Conservation (phyloP, 2,329 filamentous ascomycete species). For the Aureobasidium pullulans region DNA sequence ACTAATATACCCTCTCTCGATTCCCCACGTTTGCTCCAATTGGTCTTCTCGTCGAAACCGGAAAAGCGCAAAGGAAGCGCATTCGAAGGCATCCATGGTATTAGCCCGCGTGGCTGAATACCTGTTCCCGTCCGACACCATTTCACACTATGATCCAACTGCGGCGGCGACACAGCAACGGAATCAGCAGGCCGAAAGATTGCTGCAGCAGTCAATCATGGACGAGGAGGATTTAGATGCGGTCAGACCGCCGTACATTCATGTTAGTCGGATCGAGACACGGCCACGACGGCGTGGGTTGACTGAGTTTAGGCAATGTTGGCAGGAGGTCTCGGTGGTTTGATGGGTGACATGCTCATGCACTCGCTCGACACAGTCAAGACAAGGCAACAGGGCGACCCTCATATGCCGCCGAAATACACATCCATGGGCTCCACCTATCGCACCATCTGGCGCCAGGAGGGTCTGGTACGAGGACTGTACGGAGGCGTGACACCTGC, state of each 20-base stretch:
- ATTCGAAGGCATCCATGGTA: conserved; percentile 35
- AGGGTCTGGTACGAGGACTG: conserved; percentile 75
- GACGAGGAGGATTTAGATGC: conserved; percentile 22
- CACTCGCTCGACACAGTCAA: conserved; percentile 98
- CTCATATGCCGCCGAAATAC: conserved; percentile 87
- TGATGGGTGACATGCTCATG: conserved; percentile 95
- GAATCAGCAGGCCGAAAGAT: neutral
- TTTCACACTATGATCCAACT: conserved; percentile 14
- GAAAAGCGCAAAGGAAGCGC: conserved; percentile 14
- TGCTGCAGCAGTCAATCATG: neutral
- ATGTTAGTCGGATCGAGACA: conserved; percentile 29
- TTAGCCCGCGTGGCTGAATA: conserved; percentile 43
- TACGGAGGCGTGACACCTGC: conserved; percentile 94
- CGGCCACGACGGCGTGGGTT: neutral
- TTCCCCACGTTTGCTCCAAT: neutral
- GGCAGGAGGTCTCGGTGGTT: conserved; percentile 85
- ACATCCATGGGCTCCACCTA: conserved; percentile 85
- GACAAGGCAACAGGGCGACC: conserved; percentile 93
- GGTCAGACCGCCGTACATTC: conserved; percentile 40
- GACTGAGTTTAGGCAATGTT: conserved; percentile 67
- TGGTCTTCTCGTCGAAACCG: neutral
- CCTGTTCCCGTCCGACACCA: conserved; percentile 31
- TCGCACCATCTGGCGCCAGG: conserved; percentile 85
- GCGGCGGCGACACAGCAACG: conserved; percentile 10
- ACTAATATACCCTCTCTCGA: neutral